Evolutionary conservation across 1,139 yeast genomes (phyloP), one percentile per base, ranked within the genome.

Genomic region (Yamadazyma sp.): DNA sequence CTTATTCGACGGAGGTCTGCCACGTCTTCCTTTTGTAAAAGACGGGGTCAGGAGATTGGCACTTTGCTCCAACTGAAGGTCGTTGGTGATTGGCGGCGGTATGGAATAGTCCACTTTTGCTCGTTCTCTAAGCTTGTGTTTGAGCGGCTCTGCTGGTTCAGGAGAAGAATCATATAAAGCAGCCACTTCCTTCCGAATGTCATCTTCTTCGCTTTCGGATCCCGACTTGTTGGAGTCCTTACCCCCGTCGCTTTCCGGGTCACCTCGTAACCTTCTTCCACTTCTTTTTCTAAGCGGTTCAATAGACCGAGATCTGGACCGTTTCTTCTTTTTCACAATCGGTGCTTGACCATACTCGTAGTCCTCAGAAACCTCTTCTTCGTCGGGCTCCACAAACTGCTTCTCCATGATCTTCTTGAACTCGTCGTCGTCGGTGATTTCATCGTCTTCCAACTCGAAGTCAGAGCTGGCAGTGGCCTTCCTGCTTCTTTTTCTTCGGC

Each of bases 61-160:
- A 20, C 48, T 40, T 3, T 41, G 41, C n/a, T 31, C 42, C 7
- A 42, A 22, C 22, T 34, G 40, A 14, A 51, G 53, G 35, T 75
- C 80, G 38, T 74, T 76, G 1, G 78, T 57, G 6, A 87, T 68
- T 1, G 96, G 95, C 1, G 96, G 96, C 0, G 96, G 92, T 5
- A 89, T 73, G n/a, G 85, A 78, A 57, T 89, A 89, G 54, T 89
- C 86, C 12, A 89, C 80, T 35, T 62, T 64, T 22, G 85, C 82
- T 41, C 96, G 65, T 49, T 87, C 92, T 46, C 97, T 74, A 33
- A 87, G 67, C 40, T 85, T 82, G 53, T 85, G 83, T 51, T 64
- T 63, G 24, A 78, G 63, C 15, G 80, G 76, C 15, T 28, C 26
- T 22, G 63, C 57, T 6, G 70, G 73, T n/a, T 77, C 70, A 1